A percentile compares a stretch with the other conserved stretches of the same genome.
These are phyloP conservation scores for Brassica cretica DNA, from an alignment of 345 rosid species.

Conservation along the genomic window DNA sequence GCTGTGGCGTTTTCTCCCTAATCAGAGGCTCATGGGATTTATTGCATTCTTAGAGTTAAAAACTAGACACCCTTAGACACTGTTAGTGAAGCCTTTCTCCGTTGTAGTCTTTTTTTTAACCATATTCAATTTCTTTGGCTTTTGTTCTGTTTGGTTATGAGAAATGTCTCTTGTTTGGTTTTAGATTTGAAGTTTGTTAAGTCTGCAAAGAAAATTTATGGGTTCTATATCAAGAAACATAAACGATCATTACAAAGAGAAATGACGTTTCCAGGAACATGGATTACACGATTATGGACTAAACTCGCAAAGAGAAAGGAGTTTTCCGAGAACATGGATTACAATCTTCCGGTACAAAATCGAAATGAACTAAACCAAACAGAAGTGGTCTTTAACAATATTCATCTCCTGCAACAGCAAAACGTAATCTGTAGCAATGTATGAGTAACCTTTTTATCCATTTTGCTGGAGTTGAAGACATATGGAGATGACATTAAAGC, in stretches of 20 bases:
- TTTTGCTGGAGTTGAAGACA: slow-evolving; percentile 12
- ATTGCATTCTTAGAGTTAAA: slow-evolving; percentile 19
- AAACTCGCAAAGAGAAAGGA: too few relatives aligned
- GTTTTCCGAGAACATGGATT: background rate
- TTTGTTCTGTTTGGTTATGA: background rate
- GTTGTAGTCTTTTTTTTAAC: background rate
- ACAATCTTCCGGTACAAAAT: background rate
- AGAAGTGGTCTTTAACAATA: slow-evolving; percentile 3
- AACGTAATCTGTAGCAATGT: background rate
- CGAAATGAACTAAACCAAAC: background rate
- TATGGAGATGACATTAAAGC: slow-evolving; percentile 18
- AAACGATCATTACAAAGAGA: slow-evolving; percentile 20
- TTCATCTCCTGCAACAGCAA: slow-evolving; percentile 23
- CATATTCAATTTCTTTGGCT: slow-evolving; percentile 7
- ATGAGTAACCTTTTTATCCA: background rate
- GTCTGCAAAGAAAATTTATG: slow-evolving; percentile 1
- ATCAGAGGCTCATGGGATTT: slow-evolving; percentile 8
- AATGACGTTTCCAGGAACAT: background rate
- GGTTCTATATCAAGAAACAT: background rate
- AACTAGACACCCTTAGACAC: slow-evolving; percentile 17
- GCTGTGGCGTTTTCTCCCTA: background rate
- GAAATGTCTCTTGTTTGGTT: background rate
- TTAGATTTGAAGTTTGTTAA: slow-evolving; percentile 11
- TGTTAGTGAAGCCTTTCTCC: background rate
- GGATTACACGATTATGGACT: too few relatives aligned